These are phyloP conservation scores for Lachancea quebecensis DNA, from an alignment of 805 yeast species.

Conservation along the genomic window DNA sequence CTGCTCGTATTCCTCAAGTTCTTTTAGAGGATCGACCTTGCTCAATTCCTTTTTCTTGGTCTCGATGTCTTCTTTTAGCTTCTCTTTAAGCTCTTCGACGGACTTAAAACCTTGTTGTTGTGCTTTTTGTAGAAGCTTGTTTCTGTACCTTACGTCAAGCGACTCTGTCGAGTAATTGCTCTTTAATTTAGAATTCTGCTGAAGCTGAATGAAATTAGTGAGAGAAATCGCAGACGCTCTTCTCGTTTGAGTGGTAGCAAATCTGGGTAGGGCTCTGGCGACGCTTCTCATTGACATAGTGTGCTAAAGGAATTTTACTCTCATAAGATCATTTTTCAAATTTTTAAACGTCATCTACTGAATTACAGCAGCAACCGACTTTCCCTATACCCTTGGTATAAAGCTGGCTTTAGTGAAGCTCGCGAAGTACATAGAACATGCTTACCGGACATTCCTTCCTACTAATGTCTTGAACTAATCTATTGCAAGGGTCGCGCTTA, in stretches of 20 bases:
- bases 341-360: too few relatives aligned
- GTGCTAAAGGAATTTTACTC: too few relatives aligned
- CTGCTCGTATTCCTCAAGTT: conserved; percentile 50
- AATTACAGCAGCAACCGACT: too few relatives aligned
- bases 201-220: conserved; percentile 4
- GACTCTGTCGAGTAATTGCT: conserved; percentile 19
- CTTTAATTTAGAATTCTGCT: conserved; percentile 1
- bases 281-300: neutral
- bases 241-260: conserved; percentile 2
- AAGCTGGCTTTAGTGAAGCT: too few relatives aligned
- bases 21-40: conserved; percentile 62
- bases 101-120: conserved; percentile 26
- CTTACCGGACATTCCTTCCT: too few relatives aligned
- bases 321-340: too few relatives aligned
- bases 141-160: conserved; percentile 28
- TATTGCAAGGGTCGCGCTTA: too few relatives aligned
- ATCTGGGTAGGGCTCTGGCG: neutral
- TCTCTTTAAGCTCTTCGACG: conserved; percentile 55
- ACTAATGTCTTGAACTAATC: too few relatives aligned
- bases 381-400: too few relatives aligned
- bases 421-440: too few relatives aligned
- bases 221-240: conserved; percentile 7
- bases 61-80: conserved; percentile 55
- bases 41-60: conserved; percentile 48
- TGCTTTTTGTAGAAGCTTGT: conserved; percentile 35